Conservation (phyloP, 2,329 filamentous ascomycete species). For the Penicillium sp. region DNA sequence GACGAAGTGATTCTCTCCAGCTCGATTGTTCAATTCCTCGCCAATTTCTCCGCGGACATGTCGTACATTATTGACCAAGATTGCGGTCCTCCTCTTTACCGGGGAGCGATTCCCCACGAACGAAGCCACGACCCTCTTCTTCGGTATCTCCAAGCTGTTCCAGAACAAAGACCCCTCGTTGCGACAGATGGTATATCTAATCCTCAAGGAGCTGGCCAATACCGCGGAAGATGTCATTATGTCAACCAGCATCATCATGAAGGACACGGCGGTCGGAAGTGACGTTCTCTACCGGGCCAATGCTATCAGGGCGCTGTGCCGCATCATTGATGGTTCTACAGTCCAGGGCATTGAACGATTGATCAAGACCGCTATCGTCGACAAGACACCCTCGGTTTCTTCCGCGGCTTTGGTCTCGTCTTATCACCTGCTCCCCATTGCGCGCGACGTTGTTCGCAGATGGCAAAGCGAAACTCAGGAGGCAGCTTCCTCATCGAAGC, state of each 20-base stretch:
- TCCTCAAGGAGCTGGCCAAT: constrained; percentile 93
- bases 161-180: constrained; percentile 98
- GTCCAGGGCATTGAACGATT: constrained; percentile 97
- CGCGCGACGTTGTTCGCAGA: constrained; percentile 87
- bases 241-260: constrained; percentile 99
- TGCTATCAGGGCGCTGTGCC: constrained; percentile 88
- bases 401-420: constrained; percentile 94
- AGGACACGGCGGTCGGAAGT: constrained; percentile 92
- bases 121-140: constrained; percentile 97
- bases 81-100: constrained; percentile 90
- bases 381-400: constrained; percentile 96
- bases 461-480: constrained; percentile 99
- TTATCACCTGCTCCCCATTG: constrained; percentile 94
- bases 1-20: constrained; percentile 46
- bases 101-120: constrained; percentile 95
- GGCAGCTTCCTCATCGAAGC: constrained; percentile 84
- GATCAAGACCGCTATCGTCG: constrained; percentile 98
- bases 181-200: constrained; percentile 96
- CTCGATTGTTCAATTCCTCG: constrained; percentile 94
- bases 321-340: constrained; percentile 93
- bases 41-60: constrained; percentile 96
- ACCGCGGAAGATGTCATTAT: constrained; percentile 99
- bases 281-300: constrained; percentile 93
- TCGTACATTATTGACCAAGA: constrained; percentile 94
- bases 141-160: constrained; percentile 97